phyloP scores from a whole-genome alignment of 257 asterid genomes.

The Avicennia marina region DNA sequence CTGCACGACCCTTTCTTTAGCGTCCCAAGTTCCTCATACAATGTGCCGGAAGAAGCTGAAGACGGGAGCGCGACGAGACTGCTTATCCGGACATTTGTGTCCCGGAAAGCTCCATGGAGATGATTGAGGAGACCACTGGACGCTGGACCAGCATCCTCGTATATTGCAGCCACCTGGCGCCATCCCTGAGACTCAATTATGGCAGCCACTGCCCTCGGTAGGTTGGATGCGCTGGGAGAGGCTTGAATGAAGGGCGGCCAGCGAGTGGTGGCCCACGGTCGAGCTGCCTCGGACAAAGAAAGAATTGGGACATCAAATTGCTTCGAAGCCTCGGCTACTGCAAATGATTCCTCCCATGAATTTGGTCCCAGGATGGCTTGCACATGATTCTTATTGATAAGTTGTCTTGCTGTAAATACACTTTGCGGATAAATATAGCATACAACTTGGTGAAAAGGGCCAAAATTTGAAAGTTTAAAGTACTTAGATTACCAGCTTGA shows the following conservation, averaged over 20 bases:
- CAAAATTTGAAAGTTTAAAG: background rate
- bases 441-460: background rate
- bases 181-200: conserved; percentile 23
- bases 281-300: conserved; percentile 28
- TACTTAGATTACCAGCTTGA: conserved; percentile 27
- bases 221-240: conserved; percentile 22
- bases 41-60: background rate
- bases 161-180: conserved; percentile 34
- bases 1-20: conserved; percentile 27
- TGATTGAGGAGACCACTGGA: conserved; percentile 20
- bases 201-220: conserved; percentile 29
- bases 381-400: conserved; percentile 20
- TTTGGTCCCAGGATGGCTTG: conserved; percentile 34
- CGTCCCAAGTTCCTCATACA: conserved; percentile 23
- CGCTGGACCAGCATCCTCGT: conserved; percentile 31
- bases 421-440: background rate
- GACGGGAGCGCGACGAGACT: conserved; percentile 20
- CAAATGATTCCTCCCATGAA: conserved; percentile 40
- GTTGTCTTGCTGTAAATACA: conserved; percentile 25
- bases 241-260: conserved; percentile 40
- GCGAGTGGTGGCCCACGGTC: conserved; percentile 22
- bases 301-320: conserved; percentile 20
- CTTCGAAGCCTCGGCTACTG: conserved; percentile 30
- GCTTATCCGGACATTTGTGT: conserved; percentile 24
- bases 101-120: conserved; percentile 25